These are phyloP conservation scores for Backusella luteola DNA, from an alignment of 192 early-diverging fungal species.

Conservation along the genomic window DNA sequence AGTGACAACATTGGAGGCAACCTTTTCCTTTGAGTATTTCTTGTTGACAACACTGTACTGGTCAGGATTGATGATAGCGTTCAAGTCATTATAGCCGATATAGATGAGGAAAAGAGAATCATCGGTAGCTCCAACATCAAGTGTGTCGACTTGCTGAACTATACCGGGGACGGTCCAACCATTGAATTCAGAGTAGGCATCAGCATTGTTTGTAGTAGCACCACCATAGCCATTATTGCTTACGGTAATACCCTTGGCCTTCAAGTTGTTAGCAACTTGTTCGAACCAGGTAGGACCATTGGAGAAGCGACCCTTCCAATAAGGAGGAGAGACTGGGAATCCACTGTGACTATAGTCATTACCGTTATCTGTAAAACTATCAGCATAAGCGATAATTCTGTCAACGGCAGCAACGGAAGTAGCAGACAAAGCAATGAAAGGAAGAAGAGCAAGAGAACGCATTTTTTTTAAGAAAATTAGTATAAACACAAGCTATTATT, in stretches of 20 bases:
- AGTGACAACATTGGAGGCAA: neutral
- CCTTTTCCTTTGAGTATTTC: neutral
- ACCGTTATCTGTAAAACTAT: slow-evolving; percentile 18
- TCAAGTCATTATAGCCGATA: neutral
- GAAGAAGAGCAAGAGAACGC: neutral
- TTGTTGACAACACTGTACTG: neutral
- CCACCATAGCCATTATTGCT: slow-evolving; percentile 12
- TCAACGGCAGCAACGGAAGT: slow-evolving; percentile 9
- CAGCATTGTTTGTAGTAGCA: neutral
- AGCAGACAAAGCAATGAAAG: neutral
- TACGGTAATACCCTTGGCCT: neutral
- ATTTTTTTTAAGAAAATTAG: neutral
- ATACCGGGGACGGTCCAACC: slow-evolving; percentile 1
- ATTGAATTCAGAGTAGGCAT: slow-evolving; percentile 8
- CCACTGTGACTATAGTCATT: slow-evolving; percentile 9
- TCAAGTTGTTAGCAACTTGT: neutral
- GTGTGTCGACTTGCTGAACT: neutral
- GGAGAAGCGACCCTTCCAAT: neutral
- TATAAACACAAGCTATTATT: too few relatives aligned
- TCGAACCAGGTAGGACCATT: neutral
- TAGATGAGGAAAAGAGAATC: neutral
- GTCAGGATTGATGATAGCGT: neutral
- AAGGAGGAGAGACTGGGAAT: neutral
- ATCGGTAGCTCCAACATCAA: neutral
- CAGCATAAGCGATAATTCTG: slow-evolving; percentile 20